A percentile compares a stretch with the other conserved stretches of the same genome.
Conservation (phyloP, 1,284 basidiomycete species). For the Irpex sp. region DNA sequence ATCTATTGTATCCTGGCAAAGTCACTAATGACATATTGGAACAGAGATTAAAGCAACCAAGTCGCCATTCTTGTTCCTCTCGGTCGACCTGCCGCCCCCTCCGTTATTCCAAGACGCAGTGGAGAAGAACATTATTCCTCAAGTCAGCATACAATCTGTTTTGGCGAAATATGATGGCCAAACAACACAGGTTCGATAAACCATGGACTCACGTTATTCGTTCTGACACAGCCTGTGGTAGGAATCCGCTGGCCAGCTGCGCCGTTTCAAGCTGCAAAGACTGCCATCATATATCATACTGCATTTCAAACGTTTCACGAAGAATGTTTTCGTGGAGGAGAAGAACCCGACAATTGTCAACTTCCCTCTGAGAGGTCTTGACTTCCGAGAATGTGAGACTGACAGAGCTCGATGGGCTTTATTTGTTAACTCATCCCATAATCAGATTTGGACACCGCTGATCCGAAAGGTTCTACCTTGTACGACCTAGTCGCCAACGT, state of each 20-base stretch:
- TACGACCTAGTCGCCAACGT: conserved; percentile 98
- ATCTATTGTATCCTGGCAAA: conserved; percentile 4
- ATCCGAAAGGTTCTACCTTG: conserved; percentile 55
- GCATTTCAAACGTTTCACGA: conserved; percentile 98
- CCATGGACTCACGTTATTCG: conserved; percentile 6
- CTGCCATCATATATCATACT: conserved; percentile 93
- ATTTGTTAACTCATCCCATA: conserved; percentile 5
- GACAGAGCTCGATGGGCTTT: background rate
- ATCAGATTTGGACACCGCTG: conserved; percentile 73
- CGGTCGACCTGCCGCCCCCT: conserved; percentile 93
- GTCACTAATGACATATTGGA: conserved; percentile 10
- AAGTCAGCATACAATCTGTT: conserved; percentile 88
- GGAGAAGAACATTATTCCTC: conserved; percentile 98
- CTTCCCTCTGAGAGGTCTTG: conserved; percentile 90
- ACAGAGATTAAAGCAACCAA: conserved; percentile 82
- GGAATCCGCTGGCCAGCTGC: conserved; percentile 84
- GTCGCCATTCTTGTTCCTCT: conserved; percentile 93
- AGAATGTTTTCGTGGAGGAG: conserved; percentile 96
- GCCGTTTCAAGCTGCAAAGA: conserved; percentile 85
- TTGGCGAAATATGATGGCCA: conserved; percentile 96
- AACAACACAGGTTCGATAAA: conserved; percentile 70
- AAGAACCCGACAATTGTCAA: conserved; percentile 99
- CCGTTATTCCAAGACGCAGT: conserved; percentile 94
- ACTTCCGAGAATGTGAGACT: conserved; percentile 83
- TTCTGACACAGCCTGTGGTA: conserved; percentile 25